Conservation (phyloP, 1,284 basidiomycete species). For the Ceraceosorus guamensis region DNA sequence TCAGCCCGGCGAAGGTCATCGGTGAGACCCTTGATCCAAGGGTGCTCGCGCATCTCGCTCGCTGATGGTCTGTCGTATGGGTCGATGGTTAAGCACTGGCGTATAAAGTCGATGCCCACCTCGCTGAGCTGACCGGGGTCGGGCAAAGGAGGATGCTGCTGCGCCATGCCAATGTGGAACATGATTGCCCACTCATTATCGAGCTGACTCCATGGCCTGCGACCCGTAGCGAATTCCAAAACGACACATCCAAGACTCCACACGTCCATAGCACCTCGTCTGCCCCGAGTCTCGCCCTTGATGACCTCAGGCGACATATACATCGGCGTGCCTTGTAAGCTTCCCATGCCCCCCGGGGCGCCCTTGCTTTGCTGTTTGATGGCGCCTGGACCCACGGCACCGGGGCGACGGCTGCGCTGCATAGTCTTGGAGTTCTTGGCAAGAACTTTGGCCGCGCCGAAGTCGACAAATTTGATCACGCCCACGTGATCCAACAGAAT, state of each 20-base stretch:
- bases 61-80: slow-evolving; percentile 77
- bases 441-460: slow-evolving; percentile 95
- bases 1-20: slow-evolving; percentile 39
- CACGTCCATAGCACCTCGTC: slow-evolving; percentile 94
- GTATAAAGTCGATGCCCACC: slow-evolving; percentile 87
- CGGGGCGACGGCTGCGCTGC: slow-evolving; percentile 28
- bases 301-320: slow-evolving; percentile 99
- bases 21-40: slow-evolving; percentile 63
- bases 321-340: slow-evolving; percentile 88
- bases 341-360: slow-evolving; percentile 56
- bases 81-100: slow-evolving; percentile 82
- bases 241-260: slow-evolving; percentile 97
- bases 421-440: slow-evolving; percentile 76
- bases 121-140: slow-evolving; percentile 82
- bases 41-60: slow-evolving; percentile 73
- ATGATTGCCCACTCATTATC: slow-evolving; percentile 99
- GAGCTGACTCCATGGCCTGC: slow-evolving; percentile 94
- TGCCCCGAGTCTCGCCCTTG: slow-evolving; percentile 62
- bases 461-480: slow-evolving; percentile 96
- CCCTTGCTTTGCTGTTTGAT: slow-evolving; percentile 53
- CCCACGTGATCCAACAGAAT: slow-evolving; percentile 88
- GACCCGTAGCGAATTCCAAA: slow-evolving; percentile 89
- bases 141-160: slow-evolving; percentile 89
- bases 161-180: slow-evolving; percentile 97
- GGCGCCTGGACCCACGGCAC: slow-evolving; percentile 38